Conservation (phyloP, 2,329 filamentous ascomycete genomes). For the Clarireedia sp. region DNA sequence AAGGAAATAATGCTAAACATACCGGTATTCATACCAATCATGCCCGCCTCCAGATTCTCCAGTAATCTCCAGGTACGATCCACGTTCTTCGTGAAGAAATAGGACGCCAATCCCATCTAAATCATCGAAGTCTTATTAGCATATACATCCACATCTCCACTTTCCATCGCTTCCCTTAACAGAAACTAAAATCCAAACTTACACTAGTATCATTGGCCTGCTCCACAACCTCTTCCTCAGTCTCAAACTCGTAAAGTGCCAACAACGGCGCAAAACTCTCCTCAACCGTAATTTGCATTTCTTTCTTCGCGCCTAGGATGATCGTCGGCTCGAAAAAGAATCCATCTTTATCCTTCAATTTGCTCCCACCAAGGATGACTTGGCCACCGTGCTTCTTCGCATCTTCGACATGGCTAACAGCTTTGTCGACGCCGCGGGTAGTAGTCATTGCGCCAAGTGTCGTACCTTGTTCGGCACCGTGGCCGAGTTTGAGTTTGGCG, state of each 20-base stretch:
- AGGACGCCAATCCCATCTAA: slow-evolving; percentile 55
- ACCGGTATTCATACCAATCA: slow-evolving; percentile 60
- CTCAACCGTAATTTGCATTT: slow-evolving; percentile 51
- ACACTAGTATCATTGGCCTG: slow-evolving; percentile 48
- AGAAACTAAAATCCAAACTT: slow-evolving; percentile 4
- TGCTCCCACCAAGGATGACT: slow-evolving; percentile 52
- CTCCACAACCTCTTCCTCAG: slow-evolving; percentile 54
- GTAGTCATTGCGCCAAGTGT: slow-evolving; percentile 56
- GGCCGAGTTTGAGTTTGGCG: slow-evolving; percentile 49
- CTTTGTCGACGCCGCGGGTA: slow-evolving; percentile 47
- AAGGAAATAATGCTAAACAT: slow-evolving; percentile 9
- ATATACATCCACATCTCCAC: not conserved
- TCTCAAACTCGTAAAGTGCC: slow-evolving; percentile 57
- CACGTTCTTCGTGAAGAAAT: slow-evolving; percentile 61
- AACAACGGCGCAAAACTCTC: slow-evolving; percentile 60
- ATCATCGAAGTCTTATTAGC: slow-evolving; percentile 6
- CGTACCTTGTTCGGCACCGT: slow-evolving; percentile 47
- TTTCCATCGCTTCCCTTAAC: not conserved
- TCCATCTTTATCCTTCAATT: slow-evolving; percentile 41
- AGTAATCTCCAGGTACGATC: slow-evolving; percentile 58
- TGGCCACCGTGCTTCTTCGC: slow-evolving; percentile 55
- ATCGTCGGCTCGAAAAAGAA: slow-evolving; percentile 67
- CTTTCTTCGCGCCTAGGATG: slow-evolving; percentile 47
- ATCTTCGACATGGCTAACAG: slow-evolving; percentile 52
- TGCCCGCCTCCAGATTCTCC: slow-evolving; percentile 60